phyloP scores from a whole-genome alignment of 768 basidiomycete genomes.

The Hebeloma cylindrosporum region DNA sequence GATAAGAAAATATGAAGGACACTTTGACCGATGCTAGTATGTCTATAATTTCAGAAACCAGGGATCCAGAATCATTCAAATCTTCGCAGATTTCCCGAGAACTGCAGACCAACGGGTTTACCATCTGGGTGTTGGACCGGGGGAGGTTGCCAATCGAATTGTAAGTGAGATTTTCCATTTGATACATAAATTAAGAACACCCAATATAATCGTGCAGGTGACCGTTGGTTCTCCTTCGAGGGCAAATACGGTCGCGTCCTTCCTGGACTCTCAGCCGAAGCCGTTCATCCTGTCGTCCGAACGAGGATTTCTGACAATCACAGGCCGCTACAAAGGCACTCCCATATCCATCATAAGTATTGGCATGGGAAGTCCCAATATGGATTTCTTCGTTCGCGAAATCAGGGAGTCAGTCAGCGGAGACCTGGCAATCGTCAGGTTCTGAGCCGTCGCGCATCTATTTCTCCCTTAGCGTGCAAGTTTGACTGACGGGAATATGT shows the following conservation, averaged over 20 bases:
- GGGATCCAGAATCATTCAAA: background rate
- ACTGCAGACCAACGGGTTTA: conserved; percentile 75
- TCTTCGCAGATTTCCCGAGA: conserved; percentile 66
- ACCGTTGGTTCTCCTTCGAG: conserved; percentile 76
- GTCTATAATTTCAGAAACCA: conserved; percentile 24
- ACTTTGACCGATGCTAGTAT: conserved; percentile 65
- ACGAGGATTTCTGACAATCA: conserved; percentile 73
- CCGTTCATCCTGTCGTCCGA: conserved; percentile 68
- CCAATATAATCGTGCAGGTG: conserved; percentile 40
- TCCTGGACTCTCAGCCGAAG: conserved; percentile 57
- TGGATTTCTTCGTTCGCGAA: conserved; percentile 85
- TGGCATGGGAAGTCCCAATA: conserved; percentile 82
- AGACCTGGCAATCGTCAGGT: conserved; percentile 54
- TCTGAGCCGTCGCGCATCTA: conserved; percentile 9
- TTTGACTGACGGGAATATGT: conserved; percentile 8
- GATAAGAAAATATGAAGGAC: conserved; percentile 50
- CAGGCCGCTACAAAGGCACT: conserved; percentile 59
- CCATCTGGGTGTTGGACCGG: conserved; percentile 71
- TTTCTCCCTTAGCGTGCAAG: background rate
- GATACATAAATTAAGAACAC: background rate
- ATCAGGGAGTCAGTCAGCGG: conserved; percentile 71
- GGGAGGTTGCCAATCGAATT: conserved; percentile 81
- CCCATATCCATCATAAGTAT: conserved; percentile 77
- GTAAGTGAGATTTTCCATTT: conserved; percentile 36
- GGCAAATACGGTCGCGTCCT: conserved; percentile 56